Base-by-base conservation (phyloP, 352 stramenopile species). In the Phytophthora pisi region DNA sequence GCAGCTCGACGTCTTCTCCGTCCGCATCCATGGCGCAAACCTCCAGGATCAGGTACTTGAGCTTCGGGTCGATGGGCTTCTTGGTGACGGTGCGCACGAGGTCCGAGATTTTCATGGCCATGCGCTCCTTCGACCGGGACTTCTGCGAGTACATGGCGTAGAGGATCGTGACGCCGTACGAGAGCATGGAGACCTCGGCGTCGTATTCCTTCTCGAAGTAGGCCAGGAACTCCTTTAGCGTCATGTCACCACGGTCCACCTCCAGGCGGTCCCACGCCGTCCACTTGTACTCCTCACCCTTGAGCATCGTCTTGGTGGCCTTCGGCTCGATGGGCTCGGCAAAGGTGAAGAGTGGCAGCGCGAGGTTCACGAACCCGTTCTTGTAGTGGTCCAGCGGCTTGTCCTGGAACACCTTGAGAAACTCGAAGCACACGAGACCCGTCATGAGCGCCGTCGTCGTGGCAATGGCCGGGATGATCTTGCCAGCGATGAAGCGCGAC, bases 401-500 rank as follows among this genome's bases (percentile, higher is more conserved):
- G 64, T 84, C 61, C 57, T 96, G 87, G 71, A 95, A 88, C n/a
- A 92, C 85, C 73, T 99, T 99, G 69, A 99, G 90, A 46, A 99
- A 90, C 71, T 99, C 98, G 61, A 99, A 94, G 75, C 97, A 99
- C 67, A 99, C 96, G 5, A 99, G 85, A 38, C 98, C 98, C 0
- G 98, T 99, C 31, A 99, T 98, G 36, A 99, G 81, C 16, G 97
- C 97, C 13, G 98, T 99, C 8, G 98, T 99, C 40, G 98, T 99
- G 20, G 98, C 98, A 75, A 99, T 99, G 15, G 98, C 98, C 10
- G 98, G 98, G 64, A 99, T 99, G 74, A 99, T 99, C 73, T 99
- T 99, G 53, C 98, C 98, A n/a, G 98, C 98, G 81, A 99, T 99
- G 31, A 98, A 97, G 53, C 98, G 96, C 30, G 96, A 99, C 56